Base-by-base conservation (phyloP, 306 rosid genomes). In the Prunus salicina region DNA sequence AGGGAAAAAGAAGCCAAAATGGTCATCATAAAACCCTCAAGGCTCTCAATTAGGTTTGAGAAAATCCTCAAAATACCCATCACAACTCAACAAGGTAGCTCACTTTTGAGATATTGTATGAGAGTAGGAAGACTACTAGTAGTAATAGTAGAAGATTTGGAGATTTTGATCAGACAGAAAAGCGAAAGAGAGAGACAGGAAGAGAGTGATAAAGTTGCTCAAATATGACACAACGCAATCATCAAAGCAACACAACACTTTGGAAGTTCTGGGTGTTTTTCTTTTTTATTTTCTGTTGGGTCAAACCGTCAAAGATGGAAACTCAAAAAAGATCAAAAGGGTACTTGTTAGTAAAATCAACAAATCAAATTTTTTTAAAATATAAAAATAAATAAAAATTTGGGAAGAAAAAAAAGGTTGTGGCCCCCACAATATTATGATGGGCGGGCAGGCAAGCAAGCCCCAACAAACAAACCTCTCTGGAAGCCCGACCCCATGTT, bases 1-100 rank as follows among this genome's bases (percentile, higher is more conserved):
- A 63, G 43, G 67, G 19, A 32, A 63, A 63, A 63, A 30, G 20
- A 30, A 85, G 82, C 85, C 86, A 84, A 82, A 9, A 18, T 83
- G 55, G 83, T 88, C 90, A 82, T 89, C 50, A 88, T 86, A 78
- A 24, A 47, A 67, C 41, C 89, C 89, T 69, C 87, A 78, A 76
- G 62, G 57, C 82, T 86, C 49, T 63, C 46, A 27, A 63, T 63
- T 63, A 16, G 67, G 46, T 28, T 63, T 62, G 71, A 75, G 82
- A 86, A 38, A 38, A 87, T 85, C 82, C 38, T 56, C 46, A 74
- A 62, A 7, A 41, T 38, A 38, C 74, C 79, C 76, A 78, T 72
- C 76, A 69, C 57, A 9, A 25, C 43, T 38, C 43, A 38, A 38
- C 52, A 47, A 47, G 65, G 14, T 72, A 51, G 51, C 49, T 75